Evolutionary conservation across 2,329 filamentous ascomycete species (phyloP).

Genomic region (Nemania serpens): DNA sequence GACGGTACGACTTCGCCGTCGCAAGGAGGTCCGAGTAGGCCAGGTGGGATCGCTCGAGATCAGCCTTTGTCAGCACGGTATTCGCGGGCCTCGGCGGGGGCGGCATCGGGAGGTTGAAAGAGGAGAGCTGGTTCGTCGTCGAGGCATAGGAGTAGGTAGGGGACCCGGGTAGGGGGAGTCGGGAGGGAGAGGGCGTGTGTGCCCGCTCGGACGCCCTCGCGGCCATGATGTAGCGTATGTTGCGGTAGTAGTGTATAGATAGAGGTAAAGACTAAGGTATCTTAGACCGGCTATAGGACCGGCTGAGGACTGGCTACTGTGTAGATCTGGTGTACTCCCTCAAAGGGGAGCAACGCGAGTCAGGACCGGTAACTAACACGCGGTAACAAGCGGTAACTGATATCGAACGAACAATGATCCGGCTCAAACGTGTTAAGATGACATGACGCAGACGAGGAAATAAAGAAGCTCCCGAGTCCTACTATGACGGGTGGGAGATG

Average conservation of each 20-base stretch:
- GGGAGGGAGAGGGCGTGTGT: slow-evolving; percentile 58
- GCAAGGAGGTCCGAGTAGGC: slow-evolving; percentile 66
- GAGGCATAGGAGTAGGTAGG: slow-evolving; percentile 68
- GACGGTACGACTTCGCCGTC: slow-evolving; percentile 66
- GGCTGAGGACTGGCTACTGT: too few species aligned
- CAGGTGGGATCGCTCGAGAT: slow-evolving; percentile 65
- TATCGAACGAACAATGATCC: neutral
- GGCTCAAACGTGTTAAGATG: neutral
- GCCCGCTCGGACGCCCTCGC: slow-evolving; percentile 41
- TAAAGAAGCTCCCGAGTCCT: too few species aligned
- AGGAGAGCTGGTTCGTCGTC: slow-evolving; percentile 63
- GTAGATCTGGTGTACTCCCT: slow-evolving; percentile 5
- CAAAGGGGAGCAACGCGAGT: slow-evolving; percentile 18
- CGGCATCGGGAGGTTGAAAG: slow-evolving; percentile 64
- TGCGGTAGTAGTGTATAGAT: neutral
- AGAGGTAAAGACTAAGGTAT: neutral
- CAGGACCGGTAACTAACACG: neutral
- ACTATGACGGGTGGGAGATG: too few species aligned
- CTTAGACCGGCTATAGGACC: too few species aligned
- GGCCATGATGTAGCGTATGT: slow-evolving; percentile 20
- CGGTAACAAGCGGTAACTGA: neutral
- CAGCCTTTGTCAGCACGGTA: slow-evolving; percentile 64
- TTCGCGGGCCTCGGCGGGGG: slow-evolving; percentile 62
- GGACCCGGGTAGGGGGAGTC: slow-evolving; percentile 65
- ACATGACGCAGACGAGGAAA: neutral